phyloP scores from a whole-genome alignment of 1,139 yeast species.

The Taphrina flavorubra region DNA sequence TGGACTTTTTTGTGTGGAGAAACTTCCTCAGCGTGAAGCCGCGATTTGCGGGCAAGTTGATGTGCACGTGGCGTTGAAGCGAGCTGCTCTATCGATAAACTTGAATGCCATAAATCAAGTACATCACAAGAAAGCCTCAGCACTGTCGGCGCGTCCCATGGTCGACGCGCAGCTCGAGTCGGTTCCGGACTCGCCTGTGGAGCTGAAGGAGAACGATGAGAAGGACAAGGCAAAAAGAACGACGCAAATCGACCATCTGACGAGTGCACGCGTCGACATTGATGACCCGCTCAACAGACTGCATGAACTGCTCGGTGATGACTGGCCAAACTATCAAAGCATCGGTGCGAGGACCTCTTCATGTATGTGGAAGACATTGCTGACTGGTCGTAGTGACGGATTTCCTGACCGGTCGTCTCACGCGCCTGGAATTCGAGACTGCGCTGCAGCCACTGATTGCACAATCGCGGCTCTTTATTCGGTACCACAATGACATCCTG shows the following conservation, averaged over 20 bases:
- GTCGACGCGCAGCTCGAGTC: constrained; percentile 34
- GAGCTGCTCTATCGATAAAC: constrained; percentile 6
- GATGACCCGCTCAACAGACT: constrained; percentile 38
- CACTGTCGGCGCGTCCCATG: constrained; percentile 22
- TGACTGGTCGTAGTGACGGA: constrained; percentile 19
- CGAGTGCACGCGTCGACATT: constrained; percentile 31
- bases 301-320: constrained; percentile 28
- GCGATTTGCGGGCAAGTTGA: neutral
- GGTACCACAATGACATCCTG: constrained; percentile 79
- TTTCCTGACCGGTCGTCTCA: constrained; percentile 48
- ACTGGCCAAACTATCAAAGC: constrained; percentile 33
- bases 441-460: constrained; percentile 58
- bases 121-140: constrained; percentile 7
- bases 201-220: constrained; percentile 19
- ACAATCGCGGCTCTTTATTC: constrained; percentile 57
- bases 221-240: constrained; percentile 31
- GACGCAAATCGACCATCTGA: constrained; percentile 16
- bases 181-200: constrained; percentile 29
- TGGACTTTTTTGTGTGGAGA: too few species aligned
- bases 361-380: neutral
- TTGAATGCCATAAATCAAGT: neutral
- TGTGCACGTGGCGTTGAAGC: constrained; percentile 1
- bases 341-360: constrained; percentile 12
- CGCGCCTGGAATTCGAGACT: constrained; percentile 72
- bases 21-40: too few species aligned